phyloP scores from a whole-genome alignment of 345 rosid species.

The Eucalyptus sideroxylon region DNA sequence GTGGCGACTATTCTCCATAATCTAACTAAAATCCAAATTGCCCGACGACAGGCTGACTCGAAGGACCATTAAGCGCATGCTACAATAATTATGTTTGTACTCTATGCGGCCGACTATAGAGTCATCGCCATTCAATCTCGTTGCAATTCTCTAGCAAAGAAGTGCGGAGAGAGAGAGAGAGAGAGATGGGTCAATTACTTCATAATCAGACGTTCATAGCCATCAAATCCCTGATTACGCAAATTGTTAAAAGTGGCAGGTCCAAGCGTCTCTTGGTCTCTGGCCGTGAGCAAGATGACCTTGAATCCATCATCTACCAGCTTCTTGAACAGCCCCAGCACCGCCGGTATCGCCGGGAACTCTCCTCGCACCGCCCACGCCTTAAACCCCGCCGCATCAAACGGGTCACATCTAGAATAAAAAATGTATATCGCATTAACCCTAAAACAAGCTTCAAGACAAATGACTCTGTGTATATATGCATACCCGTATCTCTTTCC shows the following conservation, averaged over 20 bases:
- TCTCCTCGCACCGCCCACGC: constrained; percentile 67
- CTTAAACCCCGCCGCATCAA: constrained; percentile 49
- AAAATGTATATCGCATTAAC: neutral
- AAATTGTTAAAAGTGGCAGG: constrained; percentile 45
- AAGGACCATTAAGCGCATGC: neutral
- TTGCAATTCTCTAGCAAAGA: neutral
- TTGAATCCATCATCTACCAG: constrained; percentile 47
- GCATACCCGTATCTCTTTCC: constrained; percentile 62
- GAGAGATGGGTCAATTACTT: constrained; percentile 23
- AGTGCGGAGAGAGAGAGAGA: neutral
- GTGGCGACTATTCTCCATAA: too few relatives aligned
- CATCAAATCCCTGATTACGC: constrained; percentile 48
- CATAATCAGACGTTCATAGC: constrained; percentile 56
- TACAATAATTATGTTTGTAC: too few relatives aligned
- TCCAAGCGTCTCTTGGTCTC: constrained; percentile 52
- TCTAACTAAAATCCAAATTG: neutral
- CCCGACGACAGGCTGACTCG: neutral
- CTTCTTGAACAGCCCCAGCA: constrained; percentile 32
- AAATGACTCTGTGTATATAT: neutral
- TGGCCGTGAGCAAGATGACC: constrained; percentile 62
- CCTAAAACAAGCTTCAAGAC: neutral
- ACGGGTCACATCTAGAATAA: constrained; percentile 64
- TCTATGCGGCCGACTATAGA: too few relatives aligned
- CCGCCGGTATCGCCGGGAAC: constrained; percentile 54
- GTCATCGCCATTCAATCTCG: neutral